Evolutionary conservation across 306 rosid species (phyloP).

Genomic region (Ziziphus jujuba): DNA sequence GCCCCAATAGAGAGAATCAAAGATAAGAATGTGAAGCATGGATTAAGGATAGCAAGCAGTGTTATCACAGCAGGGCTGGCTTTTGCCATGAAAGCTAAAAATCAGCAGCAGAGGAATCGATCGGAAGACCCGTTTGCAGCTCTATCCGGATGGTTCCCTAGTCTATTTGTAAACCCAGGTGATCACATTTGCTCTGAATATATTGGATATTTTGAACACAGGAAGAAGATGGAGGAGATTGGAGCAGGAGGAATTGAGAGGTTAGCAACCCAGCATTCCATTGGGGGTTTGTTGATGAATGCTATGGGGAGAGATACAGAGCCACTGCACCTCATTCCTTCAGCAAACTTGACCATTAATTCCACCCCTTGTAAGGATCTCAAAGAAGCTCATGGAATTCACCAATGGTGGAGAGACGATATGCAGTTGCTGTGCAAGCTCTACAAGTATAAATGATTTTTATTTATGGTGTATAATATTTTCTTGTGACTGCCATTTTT

Average conservation of each 20-base stretch:
- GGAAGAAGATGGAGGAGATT: constrained; percentile 78
- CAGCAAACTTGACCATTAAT: constrained; percentile 59
- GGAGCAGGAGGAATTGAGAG: constrained; percentile 82
- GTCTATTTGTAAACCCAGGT: constrained; percentile 73
- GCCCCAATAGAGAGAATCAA: constrained; percentile 88
- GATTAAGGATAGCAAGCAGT: constrained; percentile 72
- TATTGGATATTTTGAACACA: constrained; percentile 82
- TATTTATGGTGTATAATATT: background rate
- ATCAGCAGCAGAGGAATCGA: constrained; percentile 33
- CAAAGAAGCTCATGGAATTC: constrained; percentile 90
- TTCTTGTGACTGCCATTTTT: background rate
- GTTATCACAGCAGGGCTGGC: constrained; percentile 77
- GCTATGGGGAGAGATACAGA: constrained; percentile 71
- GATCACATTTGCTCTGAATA: constrained; percentile 79
- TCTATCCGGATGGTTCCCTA: constrained; percentile 71
- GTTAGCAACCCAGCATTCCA: constrained; percentile 73
- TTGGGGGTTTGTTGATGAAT: constrained; percentile 60
- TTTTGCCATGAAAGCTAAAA: constrained; percentile 63
- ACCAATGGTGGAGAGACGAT: constrained; percentile 88
- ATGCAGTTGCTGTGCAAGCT: constrained; percentile 42
- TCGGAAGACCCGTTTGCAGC: constrained; percentile 58
- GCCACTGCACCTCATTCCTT: constrained; percentile 85
- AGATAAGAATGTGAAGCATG: constrained; percentile 57
- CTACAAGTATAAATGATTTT: constrained; percentile 43
- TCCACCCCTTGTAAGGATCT: constrained; percentile 44